These are phyloP conservation scores for Umbilicaria muhlenbergii DNA, from an alignment of 495 filamentous ascomycete species.

Conservation along the genomic window DNA sequence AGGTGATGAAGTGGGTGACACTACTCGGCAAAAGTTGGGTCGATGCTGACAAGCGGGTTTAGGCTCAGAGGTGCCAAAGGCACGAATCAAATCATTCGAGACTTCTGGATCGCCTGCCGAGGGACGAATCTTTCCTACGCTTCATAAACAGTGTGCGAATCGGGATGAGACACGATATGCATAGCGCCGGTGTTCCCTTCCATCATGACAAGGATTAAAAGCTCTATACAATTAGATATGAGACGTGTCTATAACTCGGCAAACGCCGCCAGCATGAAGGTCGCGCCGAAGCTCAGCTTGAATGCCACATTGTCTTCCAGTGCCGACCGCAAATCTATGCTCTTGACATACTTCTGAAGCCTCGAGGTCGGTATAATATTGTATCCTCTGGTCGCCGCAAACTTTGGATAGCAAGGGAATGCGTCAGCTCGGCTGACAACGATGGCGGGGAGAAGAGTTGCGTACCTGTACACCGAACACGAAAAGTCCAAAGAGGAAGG, in stretches of 20 bases:
- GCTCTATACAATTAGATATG: too few species aligned
- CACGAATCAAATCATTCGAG: slow-evolving; percentile 43
- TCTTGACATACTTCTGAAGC: slow-evolving; percentile 43
- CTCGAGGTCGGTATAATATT: slow-evolving; percentile 46
- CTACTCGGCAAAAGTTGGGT: slow-evolving; percentile 21
- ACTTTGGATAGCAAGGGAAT: slow-evolving; percentile 26
- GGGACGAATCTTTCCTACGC: slow-evolving; percentile 53
- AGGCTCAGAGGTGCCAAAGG: slow-evolving; percentile 42
- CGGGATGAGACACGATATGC: too few species aligned
- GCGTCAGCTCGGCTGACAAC: background rate
- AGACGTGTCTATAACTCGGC: slow-evolving; percentile 23
- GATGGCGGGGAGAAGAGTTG: slow-evolving; percentile 4
- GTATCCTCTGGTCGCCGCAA: slow-evolving; percentile 56
- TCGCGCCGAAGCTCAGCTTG: slow-evolving; percentile 61
- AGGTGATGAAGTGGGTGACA: slow-evolving; percentile 34
- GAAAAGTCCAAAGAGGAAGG: slow-evolving; percentile 53
- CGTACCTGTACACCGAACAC: slow-evolving; percentile 57
- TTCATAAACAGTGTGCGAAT: slow-evolving; percentile 12
- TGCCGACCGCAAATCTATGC: slow-evolving; percentile 38
- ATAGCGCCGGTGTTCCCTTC: too few species aligned
- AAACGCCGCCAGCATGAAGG: slow-evolving; percentile 68
- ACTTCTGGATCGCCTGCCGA: slow-evolving; percentile 57
- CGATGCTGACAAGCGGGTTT: slow-evolving; percentile 22
- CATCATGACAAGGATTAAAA: too few species aligned
- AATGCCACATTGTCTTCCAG: slow-evolving; percentile 56